Evolutionary conservation across 257 asterid species (phyloP), one percentile per base, ranked within the genome.

Genomic region (Handroanthus guayacan): DNA sequence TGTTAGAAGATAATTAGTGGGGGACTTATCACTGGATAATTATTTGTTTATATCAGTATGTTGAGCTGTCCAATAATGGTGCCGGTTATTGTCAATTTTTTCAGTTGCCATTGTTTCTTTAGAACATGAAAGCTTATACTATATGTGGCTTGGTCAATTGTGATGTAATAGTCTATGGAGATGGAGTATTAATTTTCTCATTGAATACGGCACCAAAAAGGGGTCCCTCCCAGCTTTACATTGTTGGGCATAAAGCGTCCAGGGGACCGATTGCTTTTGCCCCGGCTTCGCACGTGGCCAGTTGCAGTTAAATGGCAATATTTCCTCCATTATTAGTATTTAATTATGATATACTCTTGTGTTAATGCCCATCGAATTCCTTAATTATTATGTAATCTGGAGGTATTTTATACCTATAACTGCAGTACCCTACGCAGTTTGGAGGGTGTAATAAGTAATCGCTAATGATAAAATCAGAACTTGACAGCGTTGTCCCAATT

Each of bases 221-320:
- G 68, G 68, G 31, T 25, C 50, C 3, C 4, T 4, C 68, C 69
- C 52, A 13, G 1, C 20, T 34, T 39, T 14, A 17, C 20, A n/a
- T 58, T 72, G 69, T 72, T 73, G 78, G 70, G 50, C 48, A 74
- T 37, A 62, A 62, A 62, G 62, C 8, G 52, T 62, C 14, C 62
- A 25, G 17, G 78, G 71, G 16, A 48, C 62, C 67, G 71, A 73
- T 61, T 73, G 71, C 78, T 61, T 73, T 2, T 61, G 69, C 71
- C 69, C 71, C 17, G 71, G 18, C 78, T 10, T 20, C 60, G 34
- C 58, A 68, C 73, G 58, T 68, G 72, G 36, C 72, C 66, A 34
- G 6, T 55, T 50, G 72, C 72, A 44, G 6, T 18, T 25, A 38
- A 5, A 14, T 43, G 44, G 45, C 64, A 54, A 54, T 14, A 54